phyloP scores from a whole-genome alignment of 1,284 basidiomycete genomes.

The Inonotus hispidus region DNA sequence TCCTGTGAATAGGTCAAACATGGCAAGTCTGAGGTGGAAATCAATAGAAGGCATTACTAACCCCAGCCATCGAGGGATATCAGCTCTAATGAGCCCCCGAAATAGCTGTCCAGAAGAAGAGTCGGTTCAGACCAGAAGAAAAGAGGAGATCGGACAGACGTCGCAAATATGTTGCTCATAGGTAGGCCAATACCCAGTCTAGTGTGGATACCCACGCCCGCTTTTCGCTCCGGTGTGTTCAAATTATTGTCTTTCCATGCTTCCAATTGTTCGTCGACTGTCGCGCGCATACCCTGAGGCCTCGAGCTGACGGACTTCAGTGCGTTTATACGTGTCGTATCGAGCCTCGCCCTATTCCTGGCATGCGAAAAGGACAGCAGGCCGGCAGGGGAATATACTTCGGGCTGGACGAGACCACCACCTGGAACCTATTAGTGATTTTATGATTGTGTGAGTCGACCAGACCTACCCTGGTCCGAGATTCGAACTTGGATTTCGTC shows the following conservation, averaged over 20 bases:
- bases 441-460: neutral
- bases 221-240: slow-evolving; percentile 39
- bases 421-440: slow-evolving; percentile 37
- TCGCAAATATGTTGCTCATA: slow-evolving; percentile 83
- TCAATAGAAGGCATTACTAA: slow-evolving; percentile 30
- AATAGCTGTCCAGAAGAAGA: slow-evolving; percentile 45
- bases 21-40: neutral
- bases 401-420: slow-evolving; percentile 54
- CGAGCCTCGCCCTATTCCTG: slow-evolving; percentile 65
- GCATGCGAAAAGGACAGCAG: slow-evolving; percentile 80
- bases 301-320: slow-evolving; percentile 59
- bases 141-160: slow-evolving; percentile 39
- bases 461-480: slow-evolving; percentile 70
- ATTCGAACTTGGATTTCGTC: slow-evolving; percentile 75
- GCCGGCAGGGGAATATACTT: slow-evolving; percentile 59
- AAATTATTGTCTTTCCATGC: slow-evolving; percentile 37
- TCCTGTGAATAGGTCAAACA: slow-evolving; percentile 36
- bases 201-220: slow-evolving; percentile 48
- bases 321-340: slow-evolving; percentile 63
- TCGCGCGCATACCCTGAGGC: slow-evolving; percentile 61
- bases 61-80: slow-evolving; percentile 82
- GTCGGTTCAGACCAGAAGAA: neutral
- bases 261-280: slow-evolving; percentile 68
- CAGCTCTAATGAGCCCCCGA: slow-evolving; percentile 78
- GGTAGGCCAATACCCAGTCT: slow-evolving; percentile 76